These are phyloP conservation scores for Eucalyptus fibrosa DNA, from an alignment of 345 rosid species.

Conservation along the genomic window DNA sequence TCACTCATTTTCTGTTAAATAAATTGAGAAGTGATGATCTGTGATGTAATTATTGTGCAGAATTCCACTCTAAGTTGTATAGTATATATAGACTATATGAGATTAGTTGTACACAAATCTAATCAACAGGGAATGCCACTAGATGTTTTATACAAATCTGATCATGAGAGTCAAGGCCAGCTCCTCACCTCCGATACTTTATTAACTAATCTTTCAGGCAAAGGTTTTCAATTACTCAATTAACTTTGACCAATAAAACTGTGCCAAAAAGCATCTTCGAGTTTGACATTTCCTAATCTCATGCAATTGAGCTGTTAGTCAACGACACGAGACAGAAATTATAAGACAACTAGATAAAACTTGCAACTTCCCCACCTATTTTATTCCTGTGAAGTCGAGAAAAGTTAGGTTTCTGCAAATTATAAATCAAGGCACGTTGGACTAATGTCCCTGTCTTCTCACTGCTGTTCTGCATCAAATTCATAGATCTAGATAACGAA, in stretches of 20 bases:
- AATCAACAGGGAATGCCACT: background rate
- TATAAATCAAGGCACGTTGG: background rate
- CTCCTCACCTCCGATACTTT: background rate
- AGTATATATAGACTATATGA: background rate
- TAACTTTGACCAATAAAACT: background rate
- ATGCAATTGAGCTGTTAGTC: background rate
- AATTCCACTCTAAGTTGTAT: background rate
- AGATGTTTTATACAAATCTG: background rate
- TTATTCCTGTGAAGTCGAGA: background rate
- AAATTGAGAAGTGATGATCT: background rate
- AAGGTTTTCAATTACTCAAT: background rate
- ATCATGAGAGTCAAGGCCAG: background rate
- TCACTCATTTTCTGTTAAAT: background rate
- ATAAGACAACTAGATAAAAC: background rate
- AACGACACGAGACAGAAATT: background rate
- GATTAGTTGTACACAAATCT: background rate
- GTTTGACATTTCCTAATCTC: background rate
- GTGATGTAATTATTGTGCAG: background rate
- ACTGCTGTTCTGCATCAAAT: background rate
- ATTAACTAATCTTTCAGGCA: background rate
- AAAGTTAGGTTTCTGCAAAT: background rate
- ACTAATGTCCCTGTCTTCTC: background rate
- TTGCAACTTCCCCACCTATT: background rate
- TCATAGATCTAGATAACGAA: background rate
- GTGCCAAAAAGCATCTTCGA: background rate